Evolutionary conservation across 768 basidiomycete species (phyloP).

Genomic region (Lactarius sanguifluus): DNA sequence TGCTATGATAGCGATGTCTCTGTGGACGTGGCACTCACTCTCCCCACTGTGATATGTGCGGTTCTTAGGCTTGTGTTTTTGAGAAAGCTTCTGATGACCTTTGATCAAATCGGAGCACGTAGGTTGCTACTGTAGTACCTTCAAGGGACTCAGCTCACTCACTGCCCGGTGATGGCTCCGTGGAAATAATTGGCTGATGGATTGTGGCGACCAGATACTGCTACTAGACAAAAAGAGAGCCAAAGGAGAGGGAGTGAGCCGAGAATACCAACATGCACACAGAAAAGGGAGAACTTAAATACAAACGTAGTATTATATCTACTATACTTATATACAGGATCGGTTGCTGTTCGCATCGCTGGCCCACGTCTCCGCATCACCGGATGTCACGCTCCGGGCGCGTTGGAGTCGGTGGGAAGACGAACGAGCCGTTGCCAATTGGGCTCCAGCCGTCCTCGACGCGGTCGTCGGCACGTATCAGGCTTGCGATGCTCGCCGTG

Average conservation of each 20-base stretch:
- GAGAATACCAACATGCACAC: neutral
- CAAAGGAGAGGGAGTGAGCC: neutral
- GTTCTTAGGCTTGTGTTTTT: neutral
- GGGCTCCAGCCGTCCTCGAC: constrained; percentile 86
- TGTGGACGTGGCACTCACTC: neutral
- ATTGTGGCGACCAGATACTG: constrained; percentile 10
- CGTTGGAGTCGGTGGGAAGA: constrained; percentile 45
- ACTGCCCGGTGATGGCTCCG: too few relatives aligned
- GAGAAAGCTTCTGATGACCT: neutral
- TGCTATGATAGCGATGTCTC: neutral
- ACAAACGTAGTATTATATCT: constrained; percentile 21
- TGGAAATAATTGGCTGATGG: neutral
- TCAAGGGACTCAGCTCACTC: too few relatives aligned
- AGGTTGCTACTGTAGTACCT: too few relatives aligned
- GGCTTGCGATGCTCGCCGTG: constrained; percentile 81
- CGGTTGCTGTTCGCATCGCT: neutral
- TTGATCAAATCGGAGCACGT: neutral
- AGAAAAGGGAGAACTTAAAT: constrained; percentile 3
- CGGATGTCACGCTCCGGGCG: constrained; percentile 16
- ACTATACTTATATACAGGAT: constrained; percentile 18
- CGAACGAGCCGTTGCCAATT: constrained; percentile 52
- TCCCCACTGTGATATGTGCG: neutral
- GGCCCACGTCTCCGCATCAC: neutral
- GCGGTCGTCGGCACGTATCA: constrained; percentile 75
- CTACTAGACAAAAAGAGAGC: neutral